Percentiles rank a stretch among this genome's conserved stretches.
These are phyloP conservation scores for Hirsutella thompsonii DNA, from an alignment of 2,329 filamentous ascomycete species.

Conservation along the genomic window DNA sequence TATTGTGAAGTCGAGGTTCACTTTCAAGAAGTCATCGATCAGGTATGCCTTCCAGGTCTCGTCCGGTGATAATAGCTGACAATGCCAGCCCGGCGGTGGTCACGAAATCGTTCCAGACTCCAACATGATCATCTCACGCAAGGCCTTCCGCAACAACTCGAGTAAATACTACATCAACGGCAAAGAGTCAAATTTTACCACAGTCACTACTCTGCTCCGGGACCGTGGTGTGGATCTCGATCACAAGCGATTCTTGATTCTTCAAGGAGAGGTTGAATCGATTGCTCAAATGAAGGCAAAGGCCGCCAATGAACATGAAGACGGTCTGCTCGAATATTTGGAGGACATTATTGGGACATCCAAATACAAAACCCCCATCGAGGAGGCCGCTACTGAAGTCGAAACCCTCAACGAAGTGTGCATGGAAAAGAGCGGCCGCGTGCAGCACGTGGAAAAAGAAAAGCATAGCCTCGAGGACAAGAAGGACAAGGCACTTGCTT, in stretches of 20 bases:
- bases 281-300: conserved; percentile 99
- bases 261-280: conserved; percentile 95
- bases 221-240: conserved; percentile 89
- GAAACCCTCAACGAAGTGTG: conserved; percentile 91
- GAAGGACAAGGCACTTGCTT: conserved; percentile 87
- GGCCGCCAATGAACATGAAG: conserved; percentile 86
- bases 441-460: conserved; percentile 97
- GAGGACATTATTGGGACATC: conserved; percentile 99
- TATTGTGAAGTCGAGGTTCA: conserved; percentile 94
- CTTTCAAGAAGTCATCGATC: conserved; percentile 89
- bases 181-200: conserved; percentile 81
- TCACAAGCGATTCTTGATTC: conserved; percentile 93
- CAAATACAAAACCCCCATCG: conserved; percentile 94
- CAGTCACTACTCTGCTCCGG: conserved; percentile 75
- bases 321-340: conserved; percentile 88
- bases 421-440: conserved; percentile 84
- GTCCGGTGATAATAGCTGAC: conserved; percentile 13
- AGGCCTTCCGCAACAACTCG: conserved; percentile 93
- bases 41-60: conserved; percentile 28
- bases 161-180: conserved; percentile 97
- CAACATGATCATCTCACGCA: conserved; percentile 74
- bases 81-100: conserved; percentile 49
- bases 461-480: conserved; percentile 88
- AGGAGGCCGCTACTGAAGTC: conserved; percentile 81
- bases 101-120: conserved; percentile 72